Percentiles rank a stretch among this genome's conserved stretches.
Conservation (phyloP, 306 rosid species). For the Medicago lupulina region DNA sequence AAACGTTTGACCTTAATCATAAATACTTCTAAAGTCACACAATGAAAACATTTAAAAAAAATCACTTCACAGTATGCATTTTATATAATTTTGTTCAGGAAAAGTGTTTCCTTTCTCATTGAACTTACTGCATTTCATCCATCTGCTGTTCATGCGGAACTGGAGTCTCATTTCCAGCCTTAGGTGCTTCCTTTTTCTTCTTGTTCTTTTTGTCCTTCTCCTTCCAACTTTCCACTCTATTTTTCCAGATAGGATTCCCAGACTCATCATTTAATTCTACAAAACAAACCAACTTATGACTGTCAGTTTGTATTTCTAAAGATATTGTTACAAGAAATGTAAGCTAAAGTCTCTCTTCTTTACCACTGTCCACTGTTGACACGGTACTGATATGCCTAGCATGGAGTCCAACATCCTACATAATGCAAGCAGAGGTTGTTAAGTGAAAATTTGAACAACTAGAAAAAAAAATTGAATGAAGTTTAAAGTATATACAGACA, state of each 20-base stretch:
- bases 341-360: constrained; percentile 31
- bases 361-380: constrained; percentile 93
- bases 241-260: constrained; percentile 99
- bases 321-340: constrained; percentile 28
- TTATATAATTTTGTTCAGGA: neutral
- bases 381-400: constrained; percentile 91
- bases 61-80: neutral
- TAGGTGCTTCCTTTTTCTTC: constrained; percentile 72
- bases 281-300: constrained; percentile 45
- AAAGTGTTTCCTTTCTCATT: constrained; percentile 13
- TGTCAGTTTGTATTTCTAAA: constrained; percentile 11
- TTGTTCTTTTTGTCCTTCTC: constrained; percentile 93
- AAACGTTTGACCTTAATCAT: too few species aligned
- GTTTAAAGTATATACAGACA: neutral
- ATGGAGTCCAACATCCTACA: constrained; percentile 87
- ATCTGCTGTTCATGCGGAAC: constrained; percentile 84
- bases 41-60: too few species aligned
- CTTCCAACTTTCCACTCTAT: constrained; percentile 98
- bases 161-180: constrained; percentile 59
- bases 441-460: constrained; percentile 18
- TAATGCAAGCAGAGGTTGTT: constrained; percentile 34
- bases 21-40: too few species aligned
- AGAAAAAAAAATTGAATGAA: neutral
- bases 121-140: constrained; percentile 77
- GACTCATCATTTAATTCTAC: constrained; percentile 80